Conservation (phyloP, 2,329 filamentous ascomycete genomes). For the Graphilbum fragrans region DNA sequence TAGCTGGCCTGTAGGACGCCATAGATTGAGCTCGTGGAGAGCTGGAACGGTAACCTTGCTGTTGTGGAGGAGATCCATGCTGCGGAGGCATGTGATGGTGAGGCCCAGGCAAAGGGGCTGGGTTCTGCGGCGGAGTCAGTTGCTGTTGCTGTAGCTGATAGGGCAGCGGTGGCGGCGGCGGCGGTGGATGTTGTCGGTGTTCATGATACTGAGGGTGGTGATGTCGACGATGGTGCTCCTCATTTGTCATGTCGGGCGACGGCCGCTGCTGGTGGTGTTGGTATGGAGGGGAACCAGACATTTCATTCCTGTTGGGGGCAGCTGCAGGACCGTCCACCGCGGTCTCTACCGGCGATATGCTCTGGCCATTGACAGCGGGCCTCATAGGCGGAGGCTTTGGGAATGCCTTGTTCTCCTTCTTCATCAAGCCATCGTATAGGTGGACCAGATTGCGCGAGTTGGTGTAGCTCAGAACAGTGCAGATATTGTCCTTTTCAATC, state of each 20-base stretch:
- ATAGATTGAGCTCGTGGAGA: no score
- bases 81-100: background rate
- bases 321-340: no score
- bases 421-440: conserved; percentile 47
- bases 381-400: no score
- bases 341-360: no score
- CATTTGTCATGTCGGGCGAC: no score
- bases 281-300: no score
- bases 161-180: no score
- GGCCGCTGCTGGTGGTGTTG: no score
- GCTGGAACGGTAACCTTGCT: no score
- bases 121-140: background rate
- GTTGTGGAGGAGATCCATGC: background rate
- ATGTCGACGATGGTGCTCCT: no score
- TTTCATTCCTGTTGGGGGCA: conserved; percentile 19
- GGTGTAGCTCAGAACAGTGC: conserved; percentile 52
- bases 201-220: background rate
- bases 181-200: conserved; percentile 13
- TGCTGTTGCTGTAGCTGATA: background rate
- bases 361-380: no score
- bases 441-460: conserved; percentile 57
- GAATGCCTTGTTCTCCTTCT: no score
- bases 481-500: conserved; percentile 54
- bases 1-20: background rate
- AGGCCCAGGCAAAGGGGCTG: background rate